Base-by-base conservation (phyloP, 1,284 basidiomycete species). In the Malassezia furfur region DNA sequence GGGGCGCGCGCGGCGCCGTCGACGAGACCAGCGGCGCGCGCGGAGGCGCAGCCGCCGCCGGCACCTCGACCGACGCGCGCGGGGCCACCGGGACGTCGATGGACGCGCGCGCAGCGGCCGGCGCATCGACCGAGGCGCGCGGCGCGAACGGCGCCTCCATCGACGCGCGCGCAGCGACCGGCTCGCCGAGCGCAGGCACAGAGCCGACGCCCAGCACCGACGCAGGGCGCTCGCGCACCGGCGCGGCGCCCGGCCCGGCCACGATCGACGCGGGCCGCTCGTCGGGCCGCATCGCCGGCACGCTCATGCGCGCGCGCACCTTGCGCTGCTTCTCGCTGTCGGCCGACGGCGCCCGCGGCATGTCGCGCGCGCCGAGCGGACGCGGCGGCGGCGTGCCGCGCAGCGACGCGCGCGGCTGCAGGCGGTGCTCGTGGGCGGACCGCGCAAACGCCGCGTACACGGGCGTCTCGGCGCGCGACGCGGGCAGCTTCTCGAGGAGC, bases 401-500 rank as follows among this genome's bases (percentile, higher is more conserved):
- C 5, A 48, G 22, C 31, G 32, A 35, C 11, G 31, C 31, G n/a
- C 45, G 30, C 25, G 45, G 45, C 25, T 32, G 17, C 10, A 28
- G 17, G 2, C 7, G 25, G 37, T 17, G 32, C 37, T n/a, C 28
- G 2, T n/a, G 39, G 5, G 5, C 6, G 25, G 52, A 10, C 36
- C 40, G 44, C 14, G 55, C 43, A 48, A 52, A 57, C 14, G 55
- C 55, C 9, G 55, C 55, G 31, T 52, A 57, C 31, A 52, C 50
- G 5, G 50, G 55, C 48, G 50, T 57, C 10, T 8, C 34, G 46
- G 15, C 15, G 4, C 8, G 28, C 30, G 38, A 19, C 15, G 25
- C n/a, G 34, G 35, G 21, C 17, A 59, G 56, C 36, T 75, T 76
- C 15, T 46, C 21, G 9, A 75, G 76, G 49, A 78, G 41, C 19